Evolutionary conservation across 2,329 filamentous ascomycete species (phyloP).

Genomic region (Apiospora saccharicola): DNA sequence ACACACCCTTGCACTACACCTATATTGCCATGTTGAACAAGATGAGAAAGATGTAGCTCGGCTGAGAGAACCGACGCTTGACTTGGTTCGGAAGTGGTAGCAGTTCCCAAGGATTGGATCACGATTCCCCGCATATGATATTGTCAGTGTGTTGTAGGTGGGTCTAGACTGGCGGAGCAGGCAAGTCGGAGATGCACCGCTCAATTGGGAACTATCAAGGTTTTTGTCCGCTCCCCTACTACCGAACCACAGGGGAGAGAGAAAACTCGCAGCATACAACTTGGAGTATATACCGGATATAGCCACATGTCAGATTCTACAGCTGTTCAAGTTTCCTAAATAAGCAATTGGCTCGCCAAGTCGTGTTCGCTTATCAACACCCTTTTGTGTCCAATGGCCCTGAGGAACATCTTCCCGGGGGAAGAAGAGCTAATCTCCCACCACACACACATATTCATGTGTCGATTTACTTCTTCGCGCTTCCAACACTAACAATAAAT

Average conservation of each 20-base stretch:
- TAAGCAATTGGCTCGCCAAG: background rate
- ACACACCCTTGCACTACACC: too few relatives aligned
- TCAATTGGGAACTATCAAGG: background rate
- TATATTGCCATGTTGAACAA: background rate
- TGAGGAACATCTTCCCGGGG: background rate
- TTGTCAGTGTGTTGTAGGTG: background rate
- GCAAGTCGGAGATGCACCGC: background rate
- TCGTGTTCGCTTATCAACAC: too few relatives aligned
- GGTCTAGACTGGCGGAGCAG: background rate
- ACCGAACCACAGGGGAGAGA: background rate
- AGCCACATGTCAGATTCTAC: background rate
- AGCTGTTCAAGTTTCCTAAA: background rate
- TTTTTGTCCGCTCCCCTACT: too few relatives aligned
- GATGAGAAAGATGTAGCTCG: background rate
- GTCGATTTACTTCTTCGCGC: background rate
- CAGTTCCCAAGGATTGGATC: background rate
- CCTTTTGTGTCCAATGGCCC: background rate
- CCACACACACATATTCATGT: too few relatives aligned
- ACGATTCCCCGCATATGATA: background rate
- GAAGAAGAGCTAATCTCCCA: background rate
- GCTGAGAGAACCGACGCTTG: background rate
- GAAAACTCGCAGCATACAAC: background rate
- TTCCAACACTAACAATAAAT: background rate
- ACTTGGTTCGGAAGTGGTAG: constrained; percentile 2
- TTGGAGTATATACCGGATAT: background rate